Conservation (phyloP, 1,139 yeast species). For the Suhomyces anneliseae region DNA sequence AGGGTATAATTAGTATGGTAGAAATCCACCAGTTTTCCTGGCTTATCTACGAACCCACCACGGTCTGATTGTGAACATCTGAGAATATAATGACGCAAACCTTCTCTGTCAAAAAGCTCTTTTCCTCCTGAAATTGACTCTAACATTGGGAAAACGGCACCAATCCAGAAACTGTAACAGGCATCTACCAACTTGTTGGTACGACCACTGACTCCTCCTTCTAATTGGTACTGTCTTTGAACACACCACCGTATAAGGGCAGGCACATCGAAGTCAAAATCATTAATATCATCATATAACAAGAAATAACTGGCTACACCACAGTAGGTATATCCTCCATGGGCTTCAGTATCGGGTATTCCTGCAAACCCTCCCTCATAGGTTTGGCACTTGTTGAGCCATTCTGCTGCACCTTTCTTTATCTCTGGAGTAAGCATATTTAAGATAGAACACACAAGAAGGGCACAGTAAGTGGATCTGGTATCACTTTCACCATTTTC, state of each 20-base stretch:
- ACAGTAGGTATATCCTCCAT: conserved; percentile 95
- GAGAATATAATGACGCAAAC: conserved; percentile 64
- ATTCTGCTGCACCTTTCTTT: conserved; percentile 51
- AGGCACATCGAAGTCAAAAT: conserved; percentile 37
- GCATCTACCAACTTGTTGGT: conserved; percentile 94
- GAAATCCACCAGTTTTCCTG: conserved; percentile 76
- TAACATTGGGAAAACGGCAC: conserved; percentile 68
- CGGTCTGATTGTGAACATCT: conserved; percentile 66
- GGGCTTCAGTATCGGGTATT: conserved; percentile 81
- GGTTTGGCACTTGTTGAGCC: conserved; percentile 77
- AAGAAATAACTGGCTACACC: conserved; percentile 73
- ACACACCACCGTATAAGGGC: conserved; percentile 63
- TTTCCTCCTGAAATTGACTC: conserved; percentile 46
- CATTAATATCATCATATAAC: conserved; percentile 29
- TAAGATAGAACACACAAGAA: conserved; percentile 70
- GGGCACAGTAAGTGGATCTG: conserved; percentile 83
- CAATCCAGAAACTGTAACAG: conserved; percentile 96
- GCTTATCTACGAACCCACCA: conserved; percentile 90
- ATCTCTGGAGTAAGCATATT: conserved; percentile 64
- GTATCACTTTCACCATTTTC: conserved; percentile 82
- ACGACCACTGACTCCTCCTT: conserved; percentile 89
- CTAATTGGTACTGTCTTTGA: conserved; percentile 65
- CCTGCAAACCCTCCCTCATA: conserved; percentile 97
- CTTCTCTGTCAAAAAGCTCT: conserved; percentile 50
- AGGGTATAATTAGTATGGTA: conserved; percentile 89